phyloP scores from a whole-genome alignment of 768 basidiomycete species.

The Russula brevipes region DNA sequence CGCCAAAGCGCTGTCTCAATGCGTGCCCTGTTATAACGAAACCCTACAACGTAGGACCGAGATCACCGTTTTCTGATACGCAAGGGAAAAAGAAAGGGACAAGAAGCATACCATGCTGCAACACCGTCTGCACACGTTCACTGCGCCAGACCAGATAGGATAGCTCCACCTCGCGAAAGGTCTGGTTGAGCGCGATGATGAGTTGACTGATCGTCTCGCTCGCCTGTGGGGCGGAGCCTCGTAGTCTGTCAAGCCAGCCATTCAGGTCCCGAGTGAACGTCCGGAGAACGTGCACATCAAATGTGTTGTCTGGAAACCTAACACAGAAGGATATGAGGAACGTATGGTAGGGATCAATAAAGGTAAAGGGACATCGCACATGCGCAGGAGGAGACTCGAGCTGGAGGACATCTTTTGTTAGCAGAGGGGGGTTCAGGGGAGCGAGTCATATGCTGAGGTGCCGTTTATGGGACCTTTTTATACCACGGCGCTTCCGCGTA shows the following conservation, averaged over 20 bases:
- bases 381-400: not conserved
- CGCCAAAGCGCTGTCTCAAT: not conserved
- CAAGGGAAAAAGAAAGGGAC: not conserved
- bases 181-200: not conserved
- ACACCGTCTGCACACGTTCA: not conserved
- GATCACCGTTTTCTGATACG: not conserved
- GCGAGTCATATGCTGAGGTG: not conserved
- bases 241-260: not conserved
- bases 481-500: not conserved
- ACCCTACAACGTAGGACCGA: not conserved
- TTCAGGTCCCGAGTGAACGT: not conserved
- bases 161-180: constrained; percentile 4
- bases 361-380: constrained; percentile 2
- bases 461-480: not conserved
- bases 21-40: not conserved
- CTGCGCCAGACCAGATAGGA: constrained; percentile 7
- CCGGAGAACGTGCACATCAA: constrained; percentile 8
- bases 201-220: not conserved
- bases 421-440: not conserved
- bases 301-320: not conserved
- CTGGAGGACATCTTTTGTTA: not conserved
- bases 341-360: not conserved
- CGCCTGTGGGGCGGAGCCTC: not conserved
- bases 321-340: not conserved
- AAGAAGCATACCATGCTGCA: not conserved